Percentiles rank a stretch among this genome's conserved stretches.
Evolutionary conservation across 1,284 basidiomycete species (phyloP).

Genomic region (Lignosus rhinocerotis): DNA sequence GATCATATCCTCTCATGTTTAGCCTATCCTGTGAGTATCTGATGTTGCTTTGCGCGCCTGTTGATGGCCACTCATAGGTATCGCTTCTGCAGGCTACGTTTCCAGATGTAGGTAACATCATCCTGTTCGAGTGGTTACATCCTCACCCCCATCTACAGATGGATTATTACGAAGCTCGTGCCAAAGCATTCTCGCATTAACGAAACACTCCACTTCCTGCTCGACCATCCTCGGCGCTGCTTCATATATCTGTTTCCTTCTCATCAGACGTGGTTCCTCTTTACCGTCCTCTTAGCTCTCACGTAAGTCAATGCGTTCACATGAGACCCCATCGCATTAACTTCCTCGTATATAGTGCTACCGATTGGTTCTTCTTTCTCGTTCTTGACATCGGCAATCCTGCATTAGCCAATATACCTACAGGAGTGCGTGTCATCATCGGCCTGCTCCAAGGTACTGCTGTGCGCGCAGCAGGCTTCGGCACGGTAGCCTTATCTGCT

Average conservation of each 20-base stretch:
- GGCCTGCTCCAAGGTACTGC: slow-evolving; percentile 78
- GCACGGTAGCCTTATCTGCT: slow-evolving; percentile 65
- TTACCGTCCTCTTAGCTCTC: slow-evolving; percentile 65
- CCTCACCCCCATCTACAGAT: slow-evolving; percentile 47
- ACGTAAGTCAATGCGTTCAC: slow-evolving; percentile 49
- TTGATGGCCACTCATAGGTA: neutral
- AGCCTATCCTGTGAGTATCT: slow-evolving; percentile 25
- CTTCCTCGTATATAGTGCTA: slow-evolving; percentile 24
- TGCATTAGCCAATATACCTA: slow-evolving; percentile 68
- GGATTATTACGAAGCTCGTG: slow-evolving; percentile 69
- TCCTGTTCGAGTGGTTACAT: neutral
- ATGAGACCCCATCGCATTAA: neutral
- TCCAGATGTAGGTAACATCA: slow-evolving; percentile 53
- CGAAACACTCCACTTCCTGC: slow-evolving; percentile 88
- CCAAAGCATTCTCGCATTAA: slow-evolving; percentile 59
- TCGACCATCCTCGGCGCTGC: slow-evolving; percentile 96
- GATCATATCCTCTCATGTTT: neutral
- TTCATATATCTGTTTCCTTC: slow-evolving; percentile 96
- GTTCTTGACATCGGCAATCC: slow-evolving; percentile 87
- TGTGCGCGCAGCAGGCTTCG: slow-evolving; percentile 89
- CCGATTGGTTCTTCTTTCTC: slow-evolving; percentile 86
- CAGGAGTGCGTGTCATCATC: slow-evolving; percentile 64
- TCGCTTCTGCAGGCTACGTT: slow-evolving; percentile 51
- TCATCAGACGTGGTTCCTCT: slow-evolving; percentile 92
- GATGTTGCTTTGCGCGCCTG: neutral